phyloP scores from a whole-genome alignment of 345 rosid genomes.

The Angophora floribunda region DNA sequence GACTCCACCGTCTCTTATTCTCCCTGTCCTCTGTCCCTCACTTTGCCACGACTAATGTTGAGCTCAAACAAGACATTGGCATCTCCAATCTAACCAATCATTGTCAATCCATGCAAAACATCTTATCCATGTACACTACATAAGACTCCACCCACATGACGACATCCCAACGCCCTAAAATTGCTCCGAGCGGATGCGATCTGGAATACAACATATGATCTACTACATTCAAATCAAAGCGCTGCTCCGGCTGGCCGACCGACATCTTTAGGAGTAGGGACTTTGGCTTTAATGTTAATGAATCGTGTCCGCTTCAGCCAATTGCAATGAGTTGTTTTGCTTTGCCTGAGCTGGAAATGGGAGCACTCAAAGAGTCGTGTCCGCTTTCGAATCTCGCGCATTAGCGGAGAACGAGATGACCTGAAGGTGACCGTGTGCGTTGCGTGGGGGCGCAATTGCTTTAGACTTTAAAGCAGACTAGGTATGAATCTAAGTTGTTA shows the following conservation, averaged over 20 bases:
- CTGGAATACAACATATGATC: background rate
- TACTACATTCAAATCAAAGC: background rate
- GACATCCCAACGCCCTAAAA: background rate
- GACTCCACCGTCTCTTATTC: background rate
- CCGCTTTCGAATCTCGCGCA: too few relatives aligned
- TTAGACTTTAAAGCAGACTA: too few relatives aligned
- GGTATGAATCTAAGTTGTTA: too few relatives aligned
- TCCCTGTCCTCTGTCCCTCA: background rate
- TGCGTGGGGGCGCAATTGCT: too few relatives aligned
- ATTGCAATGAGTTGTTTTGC: background rate
- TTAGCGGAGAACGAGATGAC: too few relatives aligned
- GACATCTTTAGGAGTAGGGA: background rate
- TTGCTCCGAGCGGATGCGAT: rapidly evolving
- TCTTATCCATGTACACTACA: background rate
- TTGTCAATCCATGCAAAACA: background rate
- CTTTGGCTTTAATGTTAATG: background rate
- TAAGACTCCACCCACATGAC: background rate
- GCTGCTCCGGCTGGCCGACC: too few relatives aligned
- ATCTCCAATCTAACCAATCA: rapidly evolving
- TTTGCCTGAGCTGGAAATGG: background rate
- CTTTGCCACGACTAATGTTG: background rate
- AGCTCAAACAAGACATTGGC: background rate
- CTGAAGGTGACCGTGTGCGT: too few relatives aligned
- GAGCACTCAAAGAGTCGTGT: background rate
- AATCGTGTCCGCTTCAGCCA: background rate